A percentile compares a stretch with the other conserved stretches of the same genome.
phyloP scores from a whole-genome alignment of 345 rosid species.

The Dipteronia sinensis region DNA sequence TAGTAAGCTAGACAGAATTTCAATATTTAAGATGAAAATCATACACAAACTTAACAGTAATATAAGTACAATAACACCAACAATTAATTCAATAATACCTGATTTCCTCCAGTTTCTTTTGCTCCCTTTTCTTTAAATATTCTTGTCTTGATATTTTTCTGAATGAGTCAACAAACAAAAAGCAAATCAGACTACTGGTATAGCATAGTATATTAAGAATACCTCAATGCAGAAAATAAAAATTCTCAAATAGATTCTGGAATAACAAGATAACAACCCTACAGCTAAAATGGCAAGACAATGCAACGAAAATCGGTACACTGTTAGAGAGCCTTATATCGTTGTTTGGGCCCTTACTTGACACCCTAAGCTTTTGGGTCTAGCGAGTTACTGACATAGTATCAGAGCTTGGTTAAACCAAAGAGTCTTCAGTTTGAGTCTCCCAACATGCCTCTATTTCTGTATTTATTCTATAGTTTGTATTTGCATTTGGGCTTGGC shows the following conservation, averaged over 20 bases:
- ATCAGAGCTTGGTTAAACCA: no score
- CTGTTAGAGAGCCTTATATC: no score
- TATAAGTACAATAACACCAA: neutral
- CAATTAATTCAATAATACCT: conserved; percentile 39
- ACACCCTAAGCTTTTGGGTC: no score
- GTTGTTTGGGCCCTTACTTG: no score
- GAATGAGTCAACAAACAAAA: conserved; percentile 31
- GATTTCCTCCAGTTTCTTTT: conserved; percentile 93
- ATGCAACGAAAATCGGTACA: neutral
- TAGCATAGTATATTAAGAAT: neutral
- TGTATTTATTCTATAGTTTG: no score
- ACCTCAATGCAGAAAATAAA: neutral
- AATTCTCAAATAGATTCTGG: neutral
- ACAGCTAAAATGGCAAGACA: neutral
- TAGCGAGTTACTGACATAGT: no score
- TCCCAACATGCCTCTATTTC: no score
- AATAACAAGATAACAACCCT: neutral
- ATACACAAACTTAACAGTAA: neutral
- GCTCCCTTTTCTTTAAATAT: conserved; percentile 94
- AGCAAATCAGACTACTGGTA: neutral
- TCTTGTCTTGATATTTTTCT: conserved; percentile 92
- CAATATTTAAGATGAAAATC: neutral
- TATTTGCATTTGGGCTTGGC: no score
- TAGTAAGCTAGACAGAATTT: neutral
- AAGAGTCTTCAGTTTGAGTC: no score